Conservation (phyloP, 441 rosid genomes). For the Pelargonium australe region DNA sequence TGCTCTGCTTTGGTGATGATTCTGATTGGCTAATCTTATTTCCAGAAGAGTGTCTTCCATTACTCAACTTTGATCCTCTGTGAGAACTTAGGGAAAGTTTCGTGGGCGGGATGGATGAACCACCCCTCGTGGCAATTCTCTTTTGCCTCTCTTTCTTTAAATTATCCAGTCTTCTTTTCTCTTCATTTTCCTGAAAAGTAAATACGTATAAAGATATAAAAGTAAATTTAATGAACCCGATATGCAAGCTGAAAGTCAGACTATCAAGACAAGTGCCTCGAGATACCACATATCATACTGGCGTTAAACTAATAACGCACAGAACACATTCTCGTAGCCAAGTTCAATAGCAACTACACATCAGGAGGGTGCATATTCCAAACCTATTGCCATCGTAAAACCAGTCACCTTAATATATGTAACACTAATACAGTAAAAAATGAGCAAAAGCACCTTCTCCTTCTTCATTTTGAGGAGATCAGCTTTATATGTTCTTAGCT, state of each 20-base stretch:
- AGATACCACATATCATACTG: slow-evolving; percentile 2
- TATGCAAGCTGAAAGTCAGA: neutral
- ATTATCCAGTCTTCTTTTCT: slow-evolving; percentile 65
- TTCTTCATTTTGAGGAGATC: slow-evolving; percentile 90
- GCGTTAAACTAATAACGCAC: no score
- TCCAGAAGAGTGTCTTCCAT: slow-evolving; percentile 45
- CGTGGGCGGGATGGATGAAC: slow-evolving; percentile 35
- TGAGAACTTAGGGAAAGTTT: slow-evolving; percentile 64
- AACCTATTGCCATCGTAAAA: neutral
- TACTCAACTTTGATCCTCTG: slow-evolving; percentile 64
- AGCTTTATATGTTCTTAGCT: slow-evolving; percentile 75
- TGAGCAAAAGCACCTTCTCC: slow-evolving; percentile 52
- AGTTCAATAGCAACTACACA: no score
- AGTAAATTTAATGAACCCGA: slow-evolving; percentile 7
- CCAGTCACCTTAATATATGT: neutral
- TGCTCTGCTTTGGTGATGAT: slow-evolving; percentile 51
- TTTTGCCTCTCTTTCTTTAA: slow-evolving; percentile 85
- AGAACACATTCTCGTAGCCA: no score
- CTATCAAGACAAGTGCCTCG: no score
- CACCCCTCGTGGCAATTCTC: slow-evolving; percentile 75
- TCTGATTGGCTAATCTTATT: slow-evolving; percentile 57
- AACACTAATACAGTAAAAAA: neutral
- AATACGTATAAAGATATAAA: slow-evolving; percentile 1
- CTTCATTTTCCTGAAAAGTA: slow-evolving; percentile 67
- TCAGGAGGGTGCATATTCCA: no score